phyloP scores from a whole-genome alignment of 2,329 filamentous ascomycete genomes.

The Pseudocercospora eumusae region DNA sequence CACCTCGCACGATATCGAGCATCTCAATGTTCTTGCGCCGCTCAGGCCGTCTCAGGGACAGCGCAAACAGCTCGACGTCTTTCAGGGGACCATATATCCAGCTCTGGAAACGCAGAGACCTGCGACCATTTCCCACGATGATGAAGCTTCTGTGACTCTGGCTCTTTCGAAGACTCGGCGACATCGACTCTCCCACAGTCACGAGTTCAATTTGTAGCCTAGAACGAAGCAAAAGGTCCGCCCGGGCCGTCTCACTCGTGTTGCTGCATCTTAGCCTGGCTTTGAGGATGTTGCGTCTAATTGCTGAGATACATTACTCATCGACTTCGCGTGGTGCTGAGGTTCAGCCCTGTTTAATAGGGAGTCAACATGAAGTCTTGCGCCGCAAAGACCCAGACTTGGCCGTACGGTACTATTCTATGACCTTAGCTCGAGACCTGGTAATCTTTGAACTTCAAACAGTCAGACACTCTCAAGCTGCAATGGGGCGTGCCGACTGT shows the following conservation, averaged over 20 bases:
- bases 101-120: not conserved
- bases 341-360: no score
- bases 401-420: no score
- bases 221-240: constrained; percentile 76
- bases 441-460: not conserved
- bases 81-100: not conserved
- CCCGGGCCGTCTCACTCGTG: constrained; percentile 89
- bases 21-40: no score
- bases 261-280: constrained; percentile 80
- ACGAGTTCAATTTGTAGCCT: constrained; percentile 87
- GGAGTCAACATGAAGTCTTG: no score
- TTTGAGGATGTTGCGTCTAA: constrained; percentile 87
- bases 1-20: not conserved
- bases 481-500: no score
- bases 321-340: no score
- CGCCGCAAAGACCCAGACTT: no score
- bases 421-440: not conserved
- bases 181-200: constrained; percentile 66
- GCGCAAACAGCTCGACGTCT: no score
- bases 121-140: no score
- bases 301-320: constrained; percentile 41
- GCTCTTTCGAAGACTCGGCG: constrained; percentile 94
- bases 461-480: no score
- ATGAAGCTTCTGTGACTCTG: no score
- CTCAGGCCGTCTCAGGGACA: no score